These are phyloP conservation scores for Epichloe gansuensis DNA, from an alignment of 2,329 filamentous ascomycete genomes.

Conservation along the genomic window DNA sequence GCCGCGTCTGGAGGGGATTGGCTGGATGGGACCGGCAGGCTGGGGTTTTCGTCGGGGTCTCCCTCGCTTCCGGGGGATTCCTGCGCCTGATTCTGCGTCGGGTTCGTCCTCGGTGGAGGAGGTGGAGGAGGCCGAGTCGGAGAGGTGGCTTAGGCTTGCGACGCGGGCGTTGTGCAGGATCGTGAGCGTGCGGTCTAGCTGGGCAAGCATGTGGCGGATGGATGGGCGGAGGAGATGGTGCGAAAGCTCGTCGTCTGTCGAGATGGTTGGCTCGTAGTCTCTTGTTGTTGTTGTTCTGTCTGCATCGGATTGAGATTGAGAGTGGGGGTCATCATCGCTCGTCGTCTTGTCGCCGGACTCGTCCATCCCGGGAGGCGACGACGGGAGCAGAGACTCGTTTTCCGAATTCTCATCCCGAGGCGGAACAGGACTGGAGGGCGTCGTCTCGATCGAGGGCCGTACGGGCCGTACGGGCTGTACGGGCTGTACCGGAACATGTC, in stretches of 20 bases:
- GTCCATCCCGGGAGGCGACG: constrained; percentile 6
- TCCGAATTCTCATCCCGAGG: not conserved
- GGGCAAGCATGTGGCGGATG: constrained; percentile 54
- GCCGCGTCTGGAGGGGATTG: constrained; percentile 14
- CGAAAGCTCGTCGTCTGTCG: constrained; percentile 60
- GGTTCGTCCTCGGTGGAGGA: constrained; percentile 26
- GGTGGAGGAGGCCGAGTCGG: constrained; percentile 26
- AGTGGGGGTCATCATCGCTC: not conserved
- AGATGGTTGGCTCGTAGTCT: constrained; percentile 38
- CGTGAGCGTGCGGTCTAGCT: constrained; percentile 56
- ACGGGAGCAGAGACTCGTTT: constrained; percentile 4
- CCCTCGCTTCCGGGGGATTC: constrained; percentile 10
- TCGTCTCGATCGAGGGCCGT: constrained; percentile 6
- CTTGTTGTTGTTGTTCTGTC: not conserved
- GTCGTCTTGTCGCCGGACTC: not conserved
- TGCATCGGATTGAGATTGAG: not conserved
- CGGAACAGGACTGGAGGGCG: not conserved
- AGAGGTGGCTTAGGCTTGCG: constrained; percentile 28
- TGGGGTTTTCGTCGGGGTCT: constrained; percentile 13
- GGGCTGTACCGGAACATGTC: no score
- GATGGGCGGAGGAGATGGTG: constrained; percentile 51
- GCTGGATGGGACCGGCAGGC: not conserved
- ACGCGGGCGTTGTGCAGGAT: constrained; percentile 56
- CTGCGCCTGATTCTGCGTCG: constrained; percentile 10
- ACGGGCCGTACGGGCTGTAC: not conserved